Evolutionary conservation across 768 basidiomycete genomes (phyloP), one percentile per base, ranked within the genome.

Genomic region (Mycena kentingensis): DNA sequence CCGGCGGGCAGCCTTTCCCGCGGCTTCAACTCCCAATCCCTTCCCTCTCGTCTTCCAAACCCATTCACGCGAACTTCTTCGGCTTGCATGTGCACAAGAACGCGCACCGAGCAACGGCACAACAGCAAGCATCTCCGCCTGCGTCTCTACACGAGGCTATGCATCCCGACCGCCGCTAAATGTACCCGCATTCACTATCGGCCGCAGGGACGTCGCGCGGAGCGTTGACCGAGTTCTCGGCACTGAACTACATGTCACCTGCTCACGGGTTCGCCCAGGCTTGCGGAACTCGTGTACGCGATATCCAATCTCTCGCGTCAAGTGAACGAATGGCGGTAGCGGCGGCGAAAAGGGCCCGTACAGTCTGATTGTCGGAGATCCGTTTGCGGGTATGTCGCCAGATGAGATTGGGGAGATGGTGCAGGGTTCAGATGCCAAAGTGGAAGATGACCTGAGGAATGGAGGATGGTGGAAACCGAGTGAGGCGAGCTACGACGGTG

Each of bases 41-140:
- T 43, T 68, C 76, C 74, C 0, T 75, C 82, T 0, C 77, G 88
- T 1, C 75, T 91, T 10, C 67, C 79, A 24, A 88, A 87, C 60
- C 85, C 90, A 0, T 93, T 94, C 60, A n/a, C n/a, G 86, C 89
- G 0, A 86, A 87, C 2, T 76, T 94, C n/a, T 92, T 91, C 60
- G 88, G 84, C 5, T 34, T 69, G 63, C 15, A 56, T 66, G 18
- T 71, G 62, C 51, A 63, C 61, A 51, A 63, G 62, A 21, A 63
- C 70, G 8, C 67, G 67, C 25, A 60, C 62, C 11, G 67, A 46
- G 55, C 69, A 59, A 60, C 66, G 46, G 34, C 67, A 2, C 65
- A 18, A 45, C 63, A 24, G 55, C 73, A 24, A 57, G 28, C 70
- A 60, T 64, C 66, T n/a, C 65, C 66, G 2, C 62, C 63, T 12